Evolutionary conservation across 306 rosid species (phyloP).

Genomic region (Arachis stenosperma): DNA sequence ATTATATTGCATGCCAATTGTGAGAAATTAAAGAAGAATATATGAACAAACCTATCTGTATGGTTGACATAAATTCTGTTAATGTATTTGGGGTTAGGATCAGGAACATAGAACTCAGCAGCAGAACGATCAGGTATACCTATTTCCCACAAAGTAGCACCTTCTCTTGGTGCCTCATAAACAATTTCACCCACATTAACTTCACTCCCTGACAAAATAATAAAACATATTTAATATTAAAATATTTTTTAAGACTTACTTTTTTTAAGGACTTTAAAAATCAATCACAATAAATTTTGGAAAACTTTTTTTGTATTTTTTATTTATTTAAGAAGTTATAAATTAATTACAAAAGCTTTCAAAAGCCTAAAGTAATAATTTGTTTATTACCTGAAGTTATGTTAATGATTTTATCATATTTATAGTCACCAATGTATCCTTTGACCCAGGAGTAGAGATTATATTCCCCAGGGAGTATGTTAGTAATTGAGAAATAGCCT

Average conservation of each 20-base stretch:
- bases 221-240: too few species aligned
- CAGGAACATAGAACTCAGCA: slow-evolving; percentile 71
- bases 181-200: slow-evolving; percentile 54
- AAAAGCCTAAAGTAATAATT: background rate
- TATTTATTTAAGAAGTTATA: too few species aligned
- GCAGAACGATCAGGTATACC: slow-evolving; percentile 82
- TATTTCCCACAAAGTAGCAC: slow-evolving; percentile 85
- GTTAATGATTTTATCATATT: slow-evolving; percentile 40
- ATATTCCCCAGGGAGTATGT: slow-evolving; percentile 60
- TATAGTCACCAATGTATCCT: slow-evolving; percentile 70
- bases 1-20: background rate
- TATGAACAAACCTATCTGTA: slow-evolving; percentile 61
- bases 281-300: too few species aligned
- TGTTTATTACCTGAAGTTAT: slow-evolving; percentile 63
- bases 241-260: too few species aligned
- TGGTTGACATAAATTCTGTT: slow-evolving; percentile 67
- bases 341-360: too few species aligned
- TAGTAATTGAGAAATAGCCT: slow-evolving; percentile 61
- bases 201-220: slow-evolving; percentile 42
- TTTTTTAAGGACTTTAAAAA: too few species aligned
- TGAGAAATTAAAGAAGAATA: background rate
- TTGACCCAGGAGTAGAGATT: slow-evolving; percentile 75
- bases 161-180: slow-evolving; percentile 73
- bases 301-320: too few species aligned
- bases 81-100: slow-evolving; percentile 65